Evolutionary conservation across 176 grass and related monocot species (phyloP).

Genomic region (Oryza meridionalis): DNA sequence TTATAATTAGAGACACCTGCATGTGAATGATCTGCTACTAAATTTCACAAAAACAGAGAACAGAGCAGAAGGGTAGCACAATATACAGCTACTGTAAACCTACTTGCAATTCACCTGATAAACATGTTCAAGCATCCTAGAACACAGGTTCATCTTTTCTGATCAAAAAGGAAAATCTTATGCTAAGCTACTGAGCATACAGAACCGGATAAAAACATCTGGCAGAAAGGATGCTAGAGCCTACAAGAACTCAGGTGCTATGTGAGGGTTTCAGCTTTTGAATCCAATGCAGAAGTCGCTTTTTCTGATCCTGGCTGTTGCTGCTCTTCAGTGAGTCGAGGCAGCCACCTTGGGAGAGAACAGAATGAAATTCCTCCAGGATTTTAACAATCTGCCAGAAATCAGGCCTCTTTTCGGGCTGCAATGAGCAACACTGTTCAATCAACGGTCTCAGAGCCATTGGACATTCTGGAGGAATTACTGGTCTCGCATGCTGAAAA

Average conservation of each 20-base stretch:
- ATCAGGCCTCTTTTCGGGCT: constrained; percentile 81
- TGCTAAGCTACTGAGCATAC: constrained; percentile 48
- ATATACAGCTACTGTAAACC: constrained; percentile 38
- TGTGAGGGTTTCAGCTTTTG: constrained; percentile 65
- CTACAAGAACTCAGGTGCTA: constrained; percentile 30
- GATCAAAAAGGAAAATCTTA: constrained; percentile 17
- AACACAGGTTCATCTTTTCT: constrained; percentile 25
- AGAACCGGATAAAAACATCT: constrained; percentile 50
- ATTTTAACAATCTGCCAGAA: constrained; percentile 91
- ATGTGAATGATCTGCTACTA: constrained; percentile 1
- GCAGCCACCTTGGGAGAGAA: constrained; percentile 61
- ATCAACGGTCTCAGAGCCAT: constrained; percentile 58
- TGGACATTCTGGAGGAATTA: constrained; percentile 67
- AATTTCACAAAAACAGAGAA: not conserved
- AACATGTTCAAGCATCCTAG: constrained; percentile 37
- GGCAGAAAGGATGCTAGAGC: constrained; percentile 42
- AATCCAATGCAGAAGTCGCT: constrained; percentile 71
- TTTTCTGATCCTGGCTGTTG: constrained; percentile 69
- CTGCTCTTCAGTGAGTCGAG: constrained; percentile 53
- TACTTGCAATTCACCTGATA: constrained; percentile 27
- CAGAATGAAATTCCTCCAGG: constrained; percentile 64
- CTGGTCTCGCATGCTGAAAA: constrained; percentile 69
- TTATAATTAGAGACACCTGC: not conserved
- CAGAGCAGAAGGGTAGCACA: not conserved
- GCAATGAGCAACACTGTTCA: constrained; percentile 74